A percentile compares a stretch with the other conserved stretches of the same genome.
phyloP scores from a whole-genome alignment of 2,329 filamentous ascomycete genomes.

The Sordariomycetes sp. region DNA sequence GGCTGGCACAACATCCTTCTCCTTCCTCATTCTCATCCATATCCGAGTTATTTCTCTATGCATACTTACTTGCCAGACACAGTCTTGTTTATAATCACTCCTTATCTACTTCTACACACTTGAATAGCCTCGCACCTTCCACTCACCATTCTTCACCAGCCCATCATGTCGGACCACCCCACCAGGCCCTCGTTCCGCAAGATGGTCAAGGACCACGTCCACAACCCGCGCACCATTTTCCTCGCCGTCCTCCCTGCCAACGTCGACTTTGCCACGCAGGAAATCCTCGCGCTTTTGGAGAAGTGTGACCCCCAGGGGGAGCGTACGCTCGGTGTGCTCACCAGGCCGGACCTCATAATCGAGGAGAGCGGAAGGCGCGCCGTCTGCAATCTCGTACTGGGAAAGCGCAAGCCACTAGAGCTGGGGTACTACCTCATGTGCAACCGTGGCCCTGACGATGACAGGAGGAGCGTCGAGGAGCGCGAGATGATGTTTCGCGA shows the following conservation, averaged over 20 bases:
- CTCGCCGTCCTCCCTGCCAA: slow-evolving; percentile 27
- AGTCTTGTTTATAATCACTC: no score
- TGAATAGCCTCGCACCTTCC: background rate
- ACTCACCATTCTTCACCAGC: background rate
- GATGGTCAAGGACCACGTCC: slow-evolving; percentile 23
- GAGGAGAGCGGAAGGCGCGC: slow-evolving; percentile 8
- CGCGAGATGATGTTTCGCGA: slow-evolving; percentile 22
- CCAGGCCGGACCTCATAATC: slow-evolving; percentile 28
- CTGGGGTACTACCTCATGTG: slow-evolving; percentile 12
- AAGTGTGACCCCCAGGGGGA: slow-evolving; percentile 18
- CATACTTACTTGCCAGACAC: no score
- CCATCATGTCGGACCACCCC: background rate
- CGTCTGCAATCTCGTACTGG: slow-evolving; percentile 8
- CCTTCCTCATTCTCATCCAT: no score
- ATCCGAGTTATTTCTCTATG: no score
- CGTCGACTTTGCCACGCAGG: slow-evolving; percentile 28
- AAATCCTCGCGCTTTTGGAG: slow-evolving; percentile 25
- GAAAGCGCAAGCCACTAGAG: slow-evolving; percentile 8
- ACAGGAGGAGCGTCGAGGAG: background rate
- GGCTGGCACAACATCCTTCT: no score
- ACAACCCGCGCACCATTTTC: slow-evolving; percentile 31
- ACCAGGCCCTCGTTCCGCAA: slow-evolving; percentile 5
- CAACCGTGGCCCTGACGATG: slow-evolving; percentile 12
- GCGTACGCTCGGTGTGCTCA: slow-evolving; percentile 29
- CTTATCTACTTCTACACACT: background rate